Conservation (phyloP, 305 asterid genomes). For the Rubia tinctorum region DNA sequence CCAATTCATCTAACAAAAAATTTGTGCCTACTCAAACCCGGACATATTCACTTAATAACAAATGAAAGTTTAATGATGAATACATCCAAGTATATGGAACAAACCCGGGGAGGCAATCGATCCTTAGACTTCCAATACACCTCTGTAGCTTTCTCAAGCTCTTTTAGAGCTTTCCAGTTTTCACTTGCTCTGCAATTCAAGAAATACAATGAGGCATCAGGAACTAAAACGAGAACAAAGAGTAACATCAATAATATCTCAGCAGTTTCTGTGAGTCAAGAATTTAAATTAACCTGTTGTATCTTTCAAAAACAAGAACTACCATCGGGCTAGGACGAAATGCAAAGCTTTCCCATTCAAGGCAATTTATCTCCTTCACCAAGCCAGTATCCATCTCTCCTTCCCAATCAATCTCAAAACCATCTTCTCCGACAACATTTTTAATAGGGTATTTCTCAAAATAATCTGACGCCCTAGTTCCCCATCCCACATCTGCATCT, state of each 20-base stretch:
- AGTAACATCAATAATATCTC: background rate
- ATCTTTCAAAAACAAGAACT: slow-evolving; percentile 88
- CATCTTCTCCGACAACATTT: slow-evolving; percentile 79
- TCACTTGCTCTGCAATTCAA: slow-evolving; percentile 68
- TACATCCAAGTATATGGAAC: slow-evolving; percentile 14
- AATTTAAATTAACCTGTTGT: slow-evolving; percentile 45
- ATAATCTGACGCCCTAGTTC: slow-evolving; percentile 91
- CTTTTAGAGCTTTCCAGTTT: slow-evolving; percentile 88
- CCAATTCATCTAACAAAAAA: background rate
- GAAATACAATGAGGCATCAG: background rate
- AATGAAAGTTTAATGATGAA: background rate
- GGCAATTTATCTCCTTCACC: slow-evolving; percentile 92
- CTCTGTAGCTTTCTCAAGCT: slow-evolving; percentile 85
- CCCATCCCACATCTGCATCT: slow-evolving; percentile 98
- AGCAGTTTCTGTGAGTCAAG: slow-evolving; percentile 1
- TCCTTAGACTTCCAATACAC: slow-evolving; percentile 92
- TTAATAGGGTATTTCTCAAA: slow-evolving; percentile 77
- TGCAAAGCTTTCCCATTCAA: slow-evolving; percentile 99
- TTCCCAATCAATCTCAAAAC: slow-evolving; percentile 84
- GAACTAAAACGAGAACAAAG: background rate
- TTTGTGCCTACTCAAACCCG: background rate
- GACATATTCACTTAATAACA: background rate
- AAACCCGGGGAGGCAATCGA: slow-evolving; percentile 93
- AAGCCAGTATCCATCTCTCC: slow-evolving; percentile 80
- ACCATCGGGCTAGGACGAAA: slow-evolving; percentile 97